Conservation (phyloP, 2,329 filamentous ascomycete species). For the Lomentospora prolificans region DNA sequence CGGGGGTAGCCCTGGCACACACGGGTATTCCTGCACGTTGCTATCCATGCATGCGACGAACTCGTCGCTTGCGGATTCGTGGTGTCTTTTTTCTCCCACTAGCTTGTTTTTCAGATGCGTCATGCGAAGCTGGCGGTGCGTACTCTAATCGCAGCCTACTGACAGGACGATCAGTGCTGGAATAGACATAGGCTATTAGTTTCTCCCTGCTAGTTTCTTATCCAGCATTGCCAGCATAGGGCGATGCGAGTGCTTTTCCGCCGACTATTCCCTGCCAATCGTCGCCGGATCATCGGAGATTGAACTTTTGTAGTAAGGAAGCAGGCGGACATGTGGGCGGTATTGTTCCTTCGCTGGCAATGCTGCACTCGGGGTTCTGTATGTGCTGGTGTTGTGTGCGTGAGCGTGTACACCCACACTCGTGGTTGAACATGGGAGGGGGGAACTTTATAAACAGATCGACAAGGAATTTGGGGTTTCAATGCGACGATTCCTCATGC, state of each 20-base stretch:
- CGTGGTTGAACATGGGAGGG: neutral
- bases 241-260: neutral
- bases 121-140: too few relatives aligned
- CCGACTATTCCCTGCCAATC: neutral
- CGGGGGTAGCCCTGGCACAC: neutral
- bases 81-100: too few relatives aligned
- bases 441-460: neutral
- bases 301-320: slow-evolving; percentile 1
- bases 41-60: too few relatives aligned
- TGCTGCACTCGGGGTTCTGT: too few relatives aligned
- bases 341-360: too few relatives aligned
- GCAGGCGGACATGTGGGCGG: too few relatives aligned
- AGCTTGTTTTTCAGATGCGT: too few relatives aligned
- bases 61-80: too few relatives aligned
- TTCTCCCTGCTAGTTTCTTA: too few relatives aligned
- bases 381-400: neutral
- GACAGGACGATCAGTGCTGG: too few relatives aligned
- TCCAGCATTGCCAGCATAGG: neutral
- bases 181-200: too few relatives aligned
- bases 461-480: neutral
- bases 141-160: too few relatives aligned
- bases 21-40: neutral
- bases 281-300: neutral
- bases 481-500: neutral
- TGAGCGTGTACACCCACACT: neutral